Evolutionary conservation across 2,329 filamentous ascomycete genomes (phyloP).

Genomic region (Leptographium radiaticola): DNA sequence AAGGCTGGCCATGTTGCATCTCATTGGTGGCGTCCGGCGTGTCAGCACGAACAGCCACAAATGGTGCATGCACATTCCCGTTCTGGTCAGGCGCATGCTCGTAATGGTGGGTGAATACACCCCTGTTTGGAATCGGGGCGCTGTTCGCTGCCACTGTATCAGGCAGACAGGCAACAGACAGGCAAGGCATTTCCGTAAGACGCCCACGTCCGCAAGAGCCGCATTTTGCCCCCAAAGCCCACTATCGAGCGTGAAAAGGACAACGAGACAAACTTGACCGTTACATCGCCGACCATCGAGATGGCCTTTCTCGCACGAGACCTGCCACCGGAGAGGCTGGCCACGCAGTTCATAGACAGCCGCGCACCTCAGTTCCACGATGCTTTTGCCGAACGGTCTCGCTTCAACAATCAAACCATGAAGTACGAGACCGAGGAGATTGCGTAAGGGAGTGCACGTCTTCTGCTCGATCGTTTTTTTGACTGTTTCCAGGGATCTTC

Average conservation of each 20-base stretch:
- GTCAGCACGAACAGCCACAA: background rate
- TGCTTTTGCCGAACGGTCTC: slow-evolving; percentile 1
- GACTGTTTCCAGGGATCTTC: slow-evolving; percentile 1
- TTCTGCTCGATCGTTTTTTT: background rate
- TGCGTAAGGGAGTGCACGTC: background rate
- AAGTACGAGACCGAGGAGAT: slow-evolving; percentile 5
- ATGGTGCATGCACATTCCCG: background rate
- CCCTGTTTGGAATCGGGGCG: background rate
- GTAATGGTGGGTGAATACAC: background rate
- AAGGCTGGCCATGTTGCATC: background rate
- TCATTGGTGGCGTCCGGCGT: background rate
- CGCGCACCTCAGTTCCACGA: slow-evolving; percentile 6
- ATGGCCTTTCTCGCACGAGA: background rate
- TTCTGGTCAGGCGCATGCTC: background rate
- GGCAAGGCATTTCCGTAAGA: too few relatives aligned
- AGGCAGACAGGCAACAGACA: too few relatives aligned
- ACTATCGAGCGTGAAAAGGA: too few relatives aligned
- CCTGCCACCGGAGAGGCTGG: background rate
- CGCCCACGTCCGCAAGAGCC: too few relatives aligned
- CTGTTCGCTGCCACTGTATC: too few relatives aligned
- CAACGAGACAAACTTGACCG: too few relatives aligned
- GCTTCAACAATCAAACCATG: slow-evolving; percentile 4
- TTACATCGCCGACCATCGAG: background rate
- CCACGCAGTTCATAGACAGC: slow-evolving; percentile 6
- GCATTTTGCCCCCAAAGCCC: too few relatives aligned